phyloP scores from a whole-genome alignment of 2,329 filamentous ascomycete species.

The Davidsoniella australis region DNA sequence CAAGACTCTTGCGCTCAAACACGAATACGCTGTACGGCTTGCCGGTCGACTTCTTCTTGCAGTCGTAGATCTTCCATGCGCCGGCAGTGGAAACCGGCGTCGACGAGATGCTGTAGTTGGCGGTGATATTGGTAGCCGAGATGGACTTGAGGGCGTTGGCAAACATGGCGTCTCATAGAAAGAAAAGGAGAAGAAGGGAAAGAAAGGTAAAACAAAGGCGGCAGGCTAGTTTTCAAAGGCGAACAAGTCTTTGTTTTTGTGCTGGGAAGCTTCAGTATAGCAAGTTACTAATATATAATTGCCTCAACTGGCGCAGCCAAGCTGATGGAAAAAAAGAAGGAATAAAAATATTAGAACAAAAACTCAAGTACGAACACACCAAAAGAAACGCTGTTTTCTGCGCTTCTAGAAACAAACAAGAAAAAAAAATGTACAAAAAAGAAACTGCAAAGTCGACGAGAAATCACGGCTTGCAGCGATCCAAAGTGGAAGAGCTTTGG shows the following conservation, averaged over 20 bases:
- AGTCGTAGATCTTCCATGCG: constrained; percentile 95
- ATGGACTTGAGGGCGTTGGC: constrained; percentile 88
- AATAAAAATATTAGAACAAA: background rate
- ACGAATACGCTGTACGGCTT: constrained; percentile 84
- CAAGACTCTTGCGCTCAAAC: constrained; percentile 78
- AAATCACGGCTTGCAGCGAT: too few relatives aligned
- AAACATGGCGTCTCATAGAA: constrained; percentile 49
- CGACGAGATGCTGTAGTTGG: constrained; percentile 72
- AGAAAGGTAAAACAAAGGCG: background rate
- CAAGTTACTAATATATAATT: background rate
- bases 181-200: background rate
- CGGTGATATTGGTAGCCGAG: constrained; percentile 71
- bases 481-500: background rate
- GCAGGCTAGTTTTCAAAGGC: background rate
- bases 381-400: too few relatives aligned
- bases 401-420: too few relatives aligned
- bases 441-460: too few relatives aligned
- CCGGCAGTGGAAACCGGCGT: constrained; percentile 65
- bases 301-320: constrained; percentile 6
- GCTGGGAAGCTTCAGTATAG: background rate
- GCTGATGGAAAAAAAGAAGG: background rate
- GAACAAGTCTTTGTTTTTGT: background rate
- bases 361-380: too few relatives aligned
- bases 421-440: too few relatives aligned
- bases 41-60: constrained; percentile 87